Percentiles rank a stretch among this genome's conserved stretches.
These are phyloP conservation scores for Coemansia sp. DNA, from an alignment of 192 early-diverging fungal genomes.

Conservation along the genomic window DNA sequence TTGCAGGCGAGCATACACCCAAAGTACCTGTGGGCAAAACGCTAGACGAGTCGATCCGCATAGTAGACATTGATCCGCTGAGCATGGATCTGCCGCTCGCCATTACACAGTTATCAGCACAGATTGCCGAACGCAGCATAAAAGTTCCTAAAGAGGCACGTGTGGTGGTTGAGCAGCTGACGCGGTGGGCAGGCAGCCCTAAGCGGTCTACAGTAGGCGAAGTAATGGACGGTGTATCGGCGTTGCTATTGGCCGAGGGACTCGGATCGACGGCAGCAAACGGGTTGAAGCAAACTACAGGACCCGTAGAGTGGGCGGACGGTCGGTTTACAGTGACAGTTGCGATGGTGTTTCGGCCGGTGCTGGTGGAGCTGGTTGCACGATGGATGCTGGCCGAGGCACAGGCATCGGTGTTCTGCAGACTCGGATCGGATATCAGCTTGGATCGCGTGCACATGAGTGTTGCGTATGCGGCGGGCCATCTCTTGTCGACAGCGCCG, in stretches of 20 bases:
- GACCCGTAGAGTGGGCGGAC: constrained; percentile 24
- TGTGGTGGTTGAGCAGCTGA: constrained; percentile 11
- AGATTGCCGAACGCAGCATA: constrained; percentile 3
- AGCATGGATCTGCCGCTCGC: constrained; percentile 46
- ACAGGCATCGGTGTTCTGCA: constrained; percentile 32
- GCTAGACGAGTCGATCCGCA: constrained; percentile 17
- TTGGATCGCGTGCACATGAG: constrained; percentile 38
- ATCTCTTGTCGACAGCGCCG: constrained; percentile 66
- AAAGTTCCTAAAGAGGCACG: constrained; percentile 6
- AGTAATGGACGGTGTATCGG: constrained; percentile 27
- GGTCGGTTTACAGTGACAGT: constrained; percentile 33
- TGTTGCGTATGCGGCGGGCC: constrained; percentile 58
- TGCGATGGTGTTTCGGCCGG: constrained; percentile 60
- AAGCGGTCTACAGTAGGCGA: constrained; percentile 4
- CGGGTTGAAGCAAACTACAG: neutral
- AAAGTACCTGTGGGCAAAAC: neutral
- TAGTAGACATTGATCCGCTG: constrained; percentile 43
- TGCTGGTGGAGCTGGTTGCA: constrained; percentile 78
- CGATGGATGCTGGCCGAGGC: constrained; percentile 66
- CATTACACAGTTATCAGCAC: constrained; percentile 8
- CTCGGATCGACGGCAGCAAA: neutral
- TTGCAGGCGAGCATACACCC: constrained; percentile 11
- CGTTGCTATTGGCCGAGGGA: constrained; percentile 36
- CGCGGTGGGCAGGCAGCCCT: constrained; percentile 24
- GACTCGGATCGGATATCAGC: neutral